Evolutionary conservation across 164 flowering plant species (phyloP).

Genomic region (Macadamia integrifolia): DNA sequence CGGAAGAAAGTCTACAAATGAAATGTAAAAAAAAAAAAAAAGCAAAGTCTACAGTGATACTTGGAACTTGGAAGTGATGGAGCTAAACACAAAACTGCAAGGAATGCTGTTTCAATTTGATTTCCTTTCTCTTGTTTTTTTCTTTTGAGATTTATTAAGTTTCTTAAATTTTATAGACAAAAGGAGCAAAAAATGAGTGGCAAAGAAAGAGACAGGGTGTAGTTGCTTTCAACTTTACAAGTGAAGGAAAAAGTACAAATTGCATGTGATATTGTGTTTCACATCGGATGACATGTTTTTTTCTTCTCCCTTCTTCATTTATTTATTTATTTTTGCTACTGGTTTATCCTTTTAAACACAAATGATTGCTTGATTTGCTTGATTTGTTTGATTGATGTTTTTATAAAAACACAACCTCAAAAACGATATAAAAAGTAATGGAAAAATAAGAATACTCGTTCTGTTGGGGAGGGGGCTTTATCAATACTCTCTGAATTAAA

Average conservation of each 20-base stretch:
- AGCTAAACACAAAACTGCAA: too few species aligned
- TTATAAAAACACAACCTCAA: too few species aligned
- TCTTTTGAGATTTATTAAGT: neutral
- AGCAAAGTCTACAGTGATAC: too few species aligned
- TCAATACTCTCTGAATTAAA: too few species aligned
- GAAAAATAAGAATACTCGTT: too few species aligned
- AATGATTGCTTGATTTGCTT: neutral
- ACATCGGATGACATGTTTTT: constrained; percentile 38
- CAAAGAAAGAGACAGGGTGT: constrained; percentile 57
- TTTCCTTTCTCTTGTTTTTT: neutral
- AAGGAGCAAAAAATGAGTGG: constrained; percentile 37
- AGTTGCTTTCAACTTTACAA: constrained; percentile 43
- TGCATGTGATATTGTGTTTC: constrained; percentile 44
- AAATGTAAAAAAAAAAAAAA: too few species aligned
- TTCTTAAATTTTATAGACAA: neutral
- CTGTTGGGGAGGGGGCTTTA: too few species aligned
- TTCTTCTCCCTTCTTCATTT: constrained; percentile 1
- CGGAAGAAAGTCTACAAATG: too few species aligned
- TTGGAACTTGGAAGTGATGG: too few species aligned
- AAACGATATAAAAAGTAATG: too few species aligned
- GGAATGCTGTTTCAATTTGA: too few species aligned
- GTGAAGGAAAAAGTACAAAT: constrained; percentile 21
- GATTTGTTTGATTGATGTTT: too few species aligned
- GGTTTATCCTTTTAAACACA: neutral
- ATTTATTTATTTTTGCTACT: neutral